phyloP scores from a whole-genome alignment of 164 flowering plant genomes.

The Piper longum region DNA sequence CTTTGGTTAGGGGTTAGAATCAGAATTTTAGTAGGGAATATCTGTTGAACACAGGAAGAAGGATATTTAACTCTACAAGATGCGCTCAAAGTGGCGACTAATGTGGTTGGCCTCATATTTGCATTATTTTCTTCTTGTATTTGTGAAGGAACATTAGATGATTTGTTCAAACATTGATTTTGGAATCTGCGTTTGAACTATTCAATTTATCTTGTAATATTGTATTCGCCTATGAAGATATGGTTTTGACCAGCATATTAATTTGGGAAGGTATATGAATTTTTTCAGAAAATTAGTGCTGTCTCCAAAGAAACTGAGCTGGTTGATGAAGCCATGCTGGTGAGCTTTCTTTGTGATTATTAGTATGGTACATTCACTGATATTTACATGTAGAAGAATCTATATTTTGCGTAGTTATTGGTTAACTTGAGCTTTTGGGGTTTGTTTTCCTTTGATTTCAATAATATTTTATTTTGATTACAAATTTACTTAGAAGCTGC shows the following conservation, averaged over 20 bases:
- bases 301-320: slow-evolving; percentile 18
- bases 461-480: not conserved
- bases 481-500: not conserved
- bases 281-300: slow-evolving; percentile 22
- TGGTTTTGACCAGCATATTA: too few relatives aligned
- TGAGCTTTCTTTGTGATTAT: slow-evolving; percentile 7
- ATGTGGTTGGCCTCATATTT: slow-evolving; percentile 15
- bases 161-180: not conserved
- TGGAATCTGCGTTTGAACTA: not conserved
- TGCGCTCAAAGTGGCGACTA: slow-evolving; percentile 11
- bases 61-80: slow-evolving; percentile 42
- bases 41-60: slow-evolving; percentile 16
- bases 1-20: not conserved
- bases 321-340: slow-evolving; percentile 39
- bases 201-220: not conserved
- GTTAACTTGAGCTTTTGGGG: not conserved
- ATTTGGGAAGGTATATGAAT: too few relatives aligned
- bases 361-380: not conserved
- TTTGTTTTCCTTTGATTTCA: not conserved
- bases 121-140: not conserved
- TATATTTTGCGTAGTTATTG: not conserved
- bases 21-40: too few relatives aligned
- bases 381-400: not conserved
- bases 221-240: not conserved
- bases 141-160: not conserved